Percentiles rank a stretch among this genome's conserved stretches.
These are phyloP conservation scores for Trichoderma sp. DNA, from an alignment of 2,329 filamentous ascomycete species.

Conservation along the genomic window DNA sequence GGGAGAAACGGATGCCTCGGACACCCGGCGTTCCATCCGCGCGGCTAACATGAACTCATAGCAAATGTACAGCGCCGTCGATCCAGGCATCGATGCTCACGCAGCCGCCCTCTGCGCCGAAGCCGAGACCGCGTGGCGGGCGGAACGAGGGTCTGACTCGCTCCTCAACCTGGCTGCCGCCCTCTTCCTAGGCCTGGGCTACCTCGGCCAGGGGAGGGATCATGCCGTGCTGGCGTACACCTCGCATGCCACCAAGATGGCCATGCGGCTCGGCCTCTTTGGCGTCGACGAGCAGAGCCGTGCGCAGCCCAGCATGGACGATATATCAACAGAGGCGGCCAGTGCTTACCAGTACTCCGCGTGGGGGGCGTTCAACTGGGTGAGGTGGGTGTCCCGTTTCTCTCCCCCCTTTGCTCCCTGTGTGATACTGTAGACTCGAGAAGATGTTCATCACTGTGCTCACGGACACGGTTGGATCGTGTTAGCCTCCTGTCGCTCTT, in stretches of 20 bases:
- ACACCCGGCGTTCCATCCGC: background rate
- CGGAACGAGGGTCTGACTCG: constrained; percentile 32
- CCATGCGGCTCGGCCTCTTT: constrained; percentile 39
- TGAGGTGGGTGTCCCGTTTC: constrained; percentile 37
- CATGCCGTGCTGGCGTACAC: constrained; percentile 40
- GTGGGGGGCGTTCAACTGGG: constrained; percentile 45
- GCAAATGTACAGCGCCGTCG: constrained; percentile 44
- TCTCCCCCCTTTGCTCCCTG: background rate
- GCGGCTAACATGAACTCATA: constrained; percentile 28
- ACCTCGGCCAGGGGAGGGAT: constrained; percentile 42
- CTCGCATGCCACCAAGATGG: constrained; percentile 38
- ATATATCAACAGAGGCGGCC: constrained; percentile 5
- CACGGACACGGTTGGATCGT: background rate
- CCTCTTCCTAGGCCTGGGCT: constrained; percentile 41
- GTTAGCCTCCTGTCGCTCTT: constrained; percentile 16
- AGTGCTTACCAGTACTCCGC: constrained; percentile 34
- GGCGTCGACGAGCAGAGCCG: constrained; percentile 26
- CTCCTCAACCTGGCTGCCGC: constrained; percentile 39
- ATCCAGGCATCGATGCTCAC: constrained; percentile 31
- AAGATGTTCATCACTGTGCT: background rate
- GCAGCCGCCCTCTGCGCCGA: constrained; percentile 34
- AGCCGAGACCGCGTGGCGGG: constrained; percentile 36
- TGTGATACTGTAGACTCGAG: background rate
- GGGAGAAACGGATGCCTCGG: constrained; percentile 29
- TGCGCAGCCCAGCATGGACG: constrained; percentile 21